These are phyloP conservation scores for Petunia hybrid DNA, from an alignment of 305 asterid genomes.

Conservation along the genomic window DNA sequence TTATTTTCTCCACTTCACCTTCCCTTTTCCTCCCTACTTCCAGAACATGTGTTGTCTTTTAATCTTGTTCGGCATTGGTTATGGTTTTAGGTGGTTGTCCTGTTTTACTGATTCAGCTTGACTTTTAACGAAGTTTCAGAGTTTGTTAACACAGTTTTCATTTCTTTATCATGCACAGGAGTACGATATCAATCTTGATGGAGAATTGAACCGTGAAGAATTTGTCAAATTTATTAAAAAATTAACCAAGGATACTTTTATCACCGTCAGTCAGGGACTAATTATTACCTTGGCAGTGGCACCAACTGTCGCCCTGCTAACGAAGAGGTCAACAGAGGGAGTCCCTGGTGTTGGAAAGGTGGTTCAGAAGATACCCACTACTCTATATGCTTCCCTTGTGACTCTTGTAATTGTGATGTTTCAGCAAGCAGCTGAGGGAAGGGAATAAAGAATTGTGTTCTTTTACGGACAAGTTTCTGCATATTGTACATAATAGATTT, in stretches of 20 bases:
- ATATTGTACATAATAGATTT: background rate
- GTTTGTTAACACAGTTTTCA: background rate
- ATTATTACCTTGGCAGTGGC: constrained; percentile 74
- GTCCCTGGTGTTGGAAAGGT: constrained; percentile 80
- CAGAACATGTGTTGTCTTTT: background rate
- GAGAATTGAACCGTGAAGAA: constrained; percentile 78
- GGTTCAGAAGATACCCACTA: constrained; percentile 78
- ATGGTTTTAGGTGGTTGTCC: background rate
- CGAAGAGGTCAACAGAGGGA: constrained; percentile 81
- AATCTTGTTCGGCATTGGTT: background rate
- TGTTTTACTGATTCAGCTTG: background rate
- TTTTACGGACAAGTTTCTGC: background rate
- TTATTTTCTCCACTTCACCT: background rate
- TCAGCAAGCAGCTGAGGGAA: constrained; percentile 59
- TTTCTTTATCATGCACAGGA: constrained; percentile 53
- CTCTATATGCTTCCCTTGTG: constrained; percentile 79
- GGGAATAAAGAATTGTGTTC: background rate
- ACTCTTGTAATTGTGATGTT: constrained; percentile 66
- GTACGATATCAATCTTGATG: constrained; percentile 76
- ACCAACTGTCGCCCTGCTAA: constrained; percentile 77
- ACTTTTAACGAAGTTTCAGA: background rate
- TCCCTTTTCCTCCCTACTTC: background rate
- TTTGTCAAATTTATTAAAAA: constrained; percentile 63
- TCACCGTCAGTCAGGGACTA: constrained; percentile 74
- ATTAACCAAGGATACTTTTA: constrained; percentile 70